These are phyloP conservation scores for Chenopodium album DNA, from an alignment of 148 eudicot genomes.

Conservation along the genomic window DNA sequence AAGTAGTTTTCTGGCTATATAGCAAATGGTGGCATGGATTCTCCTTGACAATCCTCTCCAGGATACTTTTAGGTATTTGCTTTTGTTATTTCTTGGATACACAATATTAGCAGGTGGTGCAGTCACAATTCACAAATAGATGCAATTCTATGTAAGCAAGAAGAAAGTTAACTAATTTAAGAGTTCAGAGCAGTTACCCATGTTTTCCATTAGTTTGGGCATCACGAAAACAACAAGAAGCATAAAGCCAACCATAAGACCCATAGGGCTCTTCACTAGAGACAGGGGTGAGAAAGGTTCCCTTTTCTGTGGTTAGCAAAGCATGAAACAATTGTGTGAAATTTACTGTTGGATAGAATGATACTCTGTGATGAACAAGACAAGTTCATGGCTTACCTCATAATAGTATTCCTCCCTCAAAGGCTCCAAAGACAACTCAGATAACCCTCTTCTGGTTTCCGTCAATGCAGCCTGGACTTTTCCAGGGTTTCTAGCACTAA, in stretches of 20 bases:
- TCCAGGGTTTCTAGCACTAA: conserved; percentile 94
- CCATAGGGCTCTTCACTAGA: conserved; percentile 90
- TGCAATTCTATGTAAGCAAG: neutral
- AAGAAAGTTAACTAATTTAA: neutral
- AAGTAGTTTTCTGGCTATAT: neutral
- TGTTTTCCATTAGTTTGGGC: conserved; percentile 85
- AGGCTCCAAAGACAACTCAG: conserved; percentile 92
- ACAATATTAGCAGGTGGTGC: neutral
- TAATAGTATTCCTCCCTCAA: conserved; percentile 82
- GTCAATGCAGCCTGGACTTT: conserved; percentile 98
- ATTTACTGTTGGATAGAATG: neutral
- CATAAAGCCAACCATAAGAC: conserved; percentile 96
- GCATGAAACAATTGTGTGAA: conserved; percentile 4
- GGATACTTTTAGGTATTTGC: neutral
- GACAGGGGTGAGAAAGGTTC: conserved; percentile 81
- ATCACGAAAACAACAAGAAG: conserved; percentile 76
- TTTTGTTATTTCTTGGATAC: neutral
- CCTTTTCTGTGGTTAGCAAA: conserved; percentile 54
- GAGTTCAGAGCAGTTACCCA: conserved; percentile 50
- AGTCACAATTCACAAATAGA: neutral
- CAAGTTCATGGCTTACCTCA: conserved; percentile 50
- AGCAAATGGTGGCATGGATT: neutral
- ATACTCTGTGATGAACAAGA: neutral
- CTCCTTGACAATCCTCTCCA: neutral
- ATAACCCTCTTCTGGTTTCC: conserved; percentile 83